Evolutionary conservation across 202 grass and related monocot species (phyloP).

Genomic region (Panicum virgatum): DNA sequence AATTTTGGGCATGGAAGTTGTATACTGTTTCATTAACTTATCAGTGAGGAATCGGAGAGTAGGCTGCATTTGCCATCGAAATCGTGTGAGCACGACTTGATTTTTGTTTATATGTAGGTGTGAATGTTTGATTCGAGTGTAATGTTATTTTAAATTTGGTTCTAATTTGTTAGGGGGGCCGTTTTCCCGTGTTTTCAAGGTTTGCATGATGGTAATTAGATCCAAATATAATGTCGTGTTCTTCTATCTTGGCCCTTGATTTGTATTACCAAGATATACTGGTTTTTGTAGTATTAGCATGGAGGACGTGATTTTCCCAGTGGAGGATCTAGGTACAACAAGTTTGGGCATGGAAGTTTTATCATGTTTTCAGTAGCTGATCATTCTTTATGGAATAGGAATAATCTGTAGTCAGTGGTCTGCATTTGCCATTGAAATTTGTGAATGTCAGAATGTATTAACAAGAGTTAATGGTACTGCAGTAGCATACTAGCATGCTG

Average conservation of each 20-base stretch:
- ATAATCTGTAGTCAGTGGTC: background rate
- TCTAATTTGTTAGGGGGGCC: background rate
- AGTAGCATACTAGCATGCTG: background rate
- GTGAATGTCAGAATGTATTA: too few species aligned
- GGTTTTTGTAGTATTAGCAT: background rate
- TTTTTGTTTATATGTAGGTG: background rate
- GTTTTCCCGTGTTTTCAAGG: background rate
- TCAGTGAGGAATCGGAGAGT: background rate
- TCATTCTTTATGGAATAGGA: background rate
- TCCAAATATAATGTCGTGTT: background rate
- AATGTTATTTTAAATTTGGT: background rate
- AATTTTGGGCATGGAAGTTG: background rate
- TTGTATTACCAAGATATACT: background rate
- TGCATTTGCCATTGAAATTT: too few species aligned
- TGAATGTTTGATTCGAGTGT: background rate
- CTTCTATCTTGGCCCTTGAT: background rate
- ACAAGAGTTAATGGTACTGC: background rate
- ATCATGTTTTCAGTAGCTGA: background rate
- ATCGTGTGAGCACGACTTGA: background rate
- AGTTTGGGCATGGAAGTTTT: background rate
- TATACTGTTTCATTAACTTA: background rate
- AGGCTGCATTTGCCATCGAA: background rate
- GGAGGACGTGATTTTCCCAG: background rate
- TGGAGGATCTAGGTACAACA: background rate
- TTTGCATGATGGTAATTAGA: background rate